These are phyloP conservation scores for Eimeria sp. DNA, from an alignment of 169 alveolate species.

Conservation along the genomic window DNA sequence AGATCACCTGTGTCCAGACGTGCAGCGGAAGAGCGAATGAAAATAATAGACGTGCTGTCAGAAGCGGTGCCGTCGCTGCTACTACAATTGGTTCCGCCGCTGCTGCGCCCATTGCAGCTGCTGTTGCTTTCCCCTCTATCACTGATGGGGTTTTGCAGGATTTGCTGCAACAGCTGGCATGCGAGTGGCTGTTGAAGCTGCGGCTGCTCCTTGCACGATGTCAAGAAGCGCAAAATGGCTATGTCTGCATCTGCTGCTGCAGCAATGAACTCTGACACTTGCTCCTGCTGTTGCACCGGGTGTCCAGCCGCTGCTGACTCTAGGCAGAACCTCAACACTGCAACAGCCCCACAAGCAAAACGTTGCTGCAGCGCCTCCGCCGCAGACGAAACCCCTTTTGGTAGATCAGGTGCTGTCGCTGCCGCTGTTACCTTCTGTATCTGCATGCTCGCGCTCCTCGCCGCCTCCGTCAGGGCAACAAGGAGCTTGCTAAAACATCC, in stretches of 20 bases:
- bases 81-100: neutral
- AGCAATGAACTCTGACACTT: conserved; percentile 16
- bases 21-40: neutral
- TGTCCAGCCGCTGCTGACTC: conserved; percentile 17
- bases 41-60: neutral
- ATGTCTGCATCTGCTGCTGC: conserved; percentile 64
- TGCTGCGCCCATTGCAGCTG: neutral
- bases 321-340: conserved; percentile 5
- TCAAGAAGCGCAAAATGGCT: neutral
- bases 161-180: conserved; percentile 27
- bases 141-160: conserved; percentile 7
- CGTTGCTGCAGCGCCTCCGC: conserved; percentile 50
- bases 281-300: conserved; percentile 40
- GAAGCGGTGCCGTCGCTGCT: neutral
- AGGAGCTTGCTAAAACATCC: conserved; percentile 68
- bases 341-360: conserved; percentile 16
- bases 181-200: conserved; percentile 51
- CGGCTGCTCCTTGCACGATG: conserved; percentile 7
- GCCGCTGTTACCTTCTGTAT: neutral
- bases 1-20: conserved; percentile 1
- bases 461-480: conserved; percentile 66
- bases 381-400: conserved; percentile 1
- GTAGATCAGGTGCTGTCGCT: neutral
- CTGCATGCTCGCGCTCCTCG: conserved; percentile 58
- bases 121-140: neutral